These are phyloP conservation scores for Tylopilus sp. DNA, from an alignment of 1,284 basidiomycete species.

Conservation along the genomic window DNA sequence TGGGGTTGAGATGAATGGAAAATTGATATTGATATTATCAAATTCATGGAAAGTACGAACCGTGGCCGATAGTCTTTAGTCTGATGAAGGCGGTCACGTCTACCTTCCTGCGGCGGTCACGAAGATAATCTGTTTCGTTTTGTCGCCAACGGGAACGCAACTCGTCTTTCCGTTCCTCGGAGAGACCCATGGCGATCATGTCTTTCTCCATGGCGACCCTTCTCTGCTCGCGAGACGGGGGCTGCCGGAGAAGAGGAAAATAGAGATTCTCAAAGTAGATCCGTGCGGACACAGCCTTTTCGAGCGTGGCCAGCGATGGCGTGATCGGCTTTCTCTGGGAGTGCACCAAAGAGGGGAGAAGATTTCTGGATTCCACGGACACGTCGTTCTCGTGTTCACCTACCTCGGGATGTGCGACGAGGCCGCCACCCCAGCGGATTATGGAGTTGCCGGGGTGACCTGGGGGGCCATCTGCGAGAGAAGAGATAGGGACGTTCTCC, in stretches of 20 bases:
- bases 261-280: slow-evolving; percentile 98
- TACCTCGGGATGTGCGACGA: slow-evolving; percentile 58
- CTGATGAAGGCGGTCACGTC: slow-evolving; percentile 84
- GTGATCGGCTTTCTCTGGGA: slow-evolving; percentile 53
- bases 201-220: slow-evolving; percentile 84
- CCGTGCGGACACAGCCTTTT: slow-evolving; percentile 87
- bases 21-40: slow-evolving; percentile 21
- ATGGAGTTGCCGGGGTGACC: slow-evolving; percentile 57
- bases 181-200: slow-evolving; percentile 71
- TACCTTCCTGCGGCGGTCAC: slow-evolving; percentile 79
- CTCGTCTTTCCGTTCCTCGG: slow-evolving; percentile 65
- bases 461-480: slow-evolving; percentile 51
- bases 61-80: slow-evolving; percentile 94
- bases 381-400: slow-evolving; percentile 55
- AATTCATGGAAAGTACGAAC: slow-evolving; percentile 43
- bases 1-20: slow-evolving; percentile 29
- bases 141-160: slow-evolving; percentile 76
- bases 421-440: slow-evolving; percentile 54
- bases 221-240: slow-evolving; percentile 81
- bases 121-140: slow-evolving; percentile 87
- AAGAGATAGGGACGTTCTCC: slow-evolving; percentile 55
- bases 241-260: slow-evolving; percentile 82
- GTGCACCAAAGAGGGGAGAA: slow-evolving; percentile 20
- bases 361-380: slow-evolving; percentile 18
- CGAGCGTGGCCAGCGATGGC: slow-evolving; percentile 86